Evolutionary conservation across 2,329 filamentous ascomycete species (phyloP), one percentile per base, ranked within the genome.

Genomic region (Arachnopeziza araneosa): DNA sequence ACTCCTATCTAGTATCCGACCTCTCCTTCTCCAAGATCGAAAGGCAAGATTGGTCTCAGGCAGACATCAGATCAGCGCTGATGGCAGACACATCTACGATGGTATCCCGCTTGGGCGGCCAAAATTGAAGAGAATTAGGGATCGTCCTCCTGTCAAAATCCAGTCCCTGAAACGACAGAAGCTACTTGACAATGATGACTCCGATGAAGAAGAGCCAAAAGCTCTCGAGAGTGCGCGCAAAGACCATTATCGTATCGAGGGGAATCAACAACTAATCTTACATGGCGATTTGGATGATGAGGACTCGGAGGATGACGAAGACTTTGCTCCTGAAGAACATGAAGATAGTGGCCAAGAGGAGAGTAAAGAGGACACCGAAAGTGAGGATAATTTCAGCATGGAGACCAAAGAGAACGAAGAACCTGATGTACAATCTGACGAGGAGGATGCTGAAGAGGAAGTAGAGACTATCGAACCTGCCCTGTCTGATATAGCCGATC

Each of bases 71-170:
- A 96, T 97, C 57, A 86, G 89, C 0, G 69, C 77, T 1, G 89
- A 91, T 72, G 93, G 93, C 3, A 87, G 81, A 66, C 92, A 93
- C 71, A 79, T 97, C 6, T 81, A 95, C 12, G 93, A 98, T 71
- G 93, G 93, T 2, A 79, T 96, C 22, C 83, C 91, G 0, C 96
- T 93, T 72, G 93, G 93, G 2, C 83, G 88, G 61, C 86, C 88
- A 0, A 85, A 85, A 69, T 76, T 93, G 9, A 83, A 83, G 67
- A 69, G 76, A 1, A 79, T 82, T 0, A 78, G 79, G 8, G 80
- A 80, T 60, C 82, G 91, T 53, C 91, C 91, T 0, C 72, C 81
- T 0, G 77, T 96, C 49, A 76, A 80, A 14, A 90, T 96, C 19
- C 89, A 90, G 0, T 87, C 91, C 1, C 81, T 87, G 63, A 96